Percentiles rank a stretch among this genome's conserved stretches.
Evolutionary conservation across 352 stramenopile genomes (phyloP).

Genomic region (Globisporangium radiosum): DNA sequence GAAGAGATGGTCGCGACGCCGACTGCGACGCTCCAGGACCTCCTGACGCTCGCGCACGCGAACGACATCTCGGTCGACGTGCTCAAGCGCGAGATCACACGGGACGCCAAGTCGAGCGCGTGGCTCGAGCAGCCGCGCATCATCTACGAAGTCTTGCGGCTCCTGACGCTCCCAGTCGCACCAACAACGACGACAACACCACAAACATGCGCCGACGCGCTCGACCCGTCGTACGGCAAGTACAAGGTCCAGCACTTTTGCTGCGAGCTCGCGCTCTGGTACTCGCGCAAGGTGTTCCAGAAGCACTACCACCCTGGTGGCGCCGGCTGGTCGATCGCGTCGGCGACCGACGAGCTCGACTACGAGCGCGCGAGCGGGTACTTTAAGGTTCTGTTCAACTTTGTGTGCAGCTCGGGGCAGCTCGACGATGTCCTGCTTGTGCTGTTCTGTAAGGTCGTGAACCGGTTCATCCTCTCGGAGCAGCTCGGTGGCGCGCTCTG

Average conservation of each 20-base stretch:
- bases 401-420: slow-evolving; percentile 55
- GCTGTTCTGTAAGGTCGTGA: slow-evolving; percentile 84
- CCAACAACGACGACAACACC: slow-evolving; percentile 13
- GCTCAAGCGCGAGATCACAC: slow-evolving; percentile 70
- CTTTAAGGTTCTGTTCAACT: slow-evolving; percentile 81
- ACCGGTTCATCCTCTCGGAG: slow-evolving; percentile 72
- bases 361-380: slow-evolving; percentile 45
- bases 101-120: slow-evolving; percentile 54
- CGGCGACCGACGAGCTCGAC: slow-evolving; percentile 49
- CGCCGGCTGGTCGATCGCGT: slow-evolving; percentile 24
- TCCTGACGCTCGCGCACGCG: slow-evolving; percentile 58
- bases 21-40: slow-evolving; percentile 52
- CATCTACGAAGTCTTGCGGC: slow-evolving; percentile 76
- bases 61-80: slow-evolving; percentile 69
- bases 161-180: slow-evolving; percentile 43
- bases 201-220: slow-evolving; percentile 5
- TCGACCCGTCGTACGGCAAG: slow-evolving; percentile 64
- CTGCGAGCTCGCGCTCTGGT: slow-evolving; percentile 72
- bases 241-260: slow-evolving; percentile 85
- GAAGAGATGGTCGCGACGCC: slow-evolving; percentile 63
- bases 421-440: slow-evolving; percentile 76
- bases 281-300: slow-evolving; percentile 71
- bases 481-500: slow-evolving; percentile 63
- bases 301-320: slow-evolving; percentile 32
- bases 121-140: slow-evolving; percentile 77